Evolutionary conservation across 169 alveolate genomes (phyloP).

Genomic region (Babesia sp.): DNA sequence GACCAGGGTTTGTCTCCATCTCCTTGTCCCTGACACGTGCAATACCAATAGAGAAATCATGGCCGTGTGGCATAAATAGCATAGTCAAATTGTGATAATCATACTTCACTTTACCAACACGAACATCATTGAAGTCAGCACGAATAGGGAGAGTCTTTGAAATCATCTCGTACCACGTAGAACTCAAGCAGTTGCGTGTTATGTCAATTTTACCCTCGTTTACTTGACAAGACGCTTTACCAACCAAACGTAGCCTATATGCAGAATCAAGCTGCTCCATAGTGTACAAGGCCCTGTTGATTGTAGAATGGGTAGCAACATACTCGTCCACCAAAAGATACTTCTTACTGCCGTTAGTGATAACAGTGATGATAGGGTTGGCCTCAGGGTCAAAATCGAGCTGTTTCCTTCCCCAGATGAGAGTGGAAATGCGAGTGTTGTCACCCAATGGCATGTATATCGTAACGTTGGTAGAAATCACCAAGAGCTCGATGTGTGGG

Average conservation of each 20-base stretch:
- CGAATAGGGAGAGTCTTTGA: conserved; percentile 3
- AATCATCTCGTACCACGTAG: conserved; percentile 13
- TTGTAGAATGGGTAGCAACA: neutral
- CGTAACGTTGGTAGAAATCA: conserved; percentile 23
- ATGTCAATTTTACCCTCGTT: neutral
- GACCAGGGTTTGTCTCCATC: neutral
- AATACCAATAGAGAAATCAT: conserved; percentile 10
- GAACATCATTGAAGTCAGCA: neutral
- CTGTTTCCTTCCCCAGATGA: conserved; percentile 2
- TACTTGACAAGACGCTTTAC: neutral
- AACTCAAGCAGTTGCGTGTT: neutral
- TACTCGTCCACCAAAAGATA: conserved; percentile 49
- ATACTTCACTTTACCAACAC: conserved; percentile 13
- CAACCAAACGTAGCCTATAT: neutral
- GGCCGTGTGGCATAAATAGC: conserved; percentile 2
- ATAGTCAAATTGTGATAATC: conserved; percentile 4
- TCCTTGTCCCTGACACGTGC: neutral
- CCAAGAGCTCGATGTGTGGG: conserved; percentile 17
- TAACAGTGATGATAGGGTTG: conserved; percentile 17
- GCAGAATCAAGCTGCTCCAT: neutral
- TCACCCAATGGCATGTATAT: conserved; percentile 15
- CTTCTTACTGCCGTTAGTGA: neutral
- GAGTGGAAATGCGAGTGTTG: conserved; percentile 10
- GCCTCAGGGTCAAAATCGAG: conserved; percentile 15
- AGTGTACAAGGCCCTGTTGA: conserved; percentile 36